These are phyloP conservation scores for Xanthoconium separans DNA, from an alignment of 1,284 basidiomycete genomes.

Conservation along the genomic window DNA sequence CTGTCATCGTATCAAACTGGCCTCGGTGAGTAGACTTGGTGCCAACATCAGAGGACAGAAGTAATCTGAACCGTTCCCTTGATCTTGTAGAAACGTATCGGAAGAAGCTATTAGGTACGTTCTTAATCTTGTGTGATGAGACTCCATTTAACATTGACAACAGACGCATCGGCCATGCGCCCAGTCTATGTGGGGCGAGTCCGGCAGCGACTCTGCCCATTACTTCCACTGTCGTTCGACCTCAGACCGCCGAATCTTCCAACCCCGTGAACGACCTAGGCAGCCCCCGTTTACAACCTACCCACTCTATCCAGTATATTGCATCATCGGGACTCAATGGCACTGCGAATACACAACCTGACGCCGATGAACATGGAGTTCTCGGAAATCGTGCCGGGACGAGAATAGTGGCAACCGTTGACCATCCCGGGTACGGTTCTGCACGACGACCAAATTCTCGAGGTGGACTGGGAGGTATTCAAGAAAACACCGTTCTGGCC, in stretches of 20 bases:
- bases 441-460: conserved; percentile 21
- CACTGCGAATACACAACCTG: conserved; percentile 11
- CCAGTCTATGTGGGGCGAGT: conserved; percentile 52
- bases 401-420: conserved; percentile 20
- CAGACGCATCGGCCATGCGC: conserved; percentile 70
- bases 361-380: conserved; percentile 29
- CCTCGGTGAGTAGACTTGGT: conserved; percentile 52
- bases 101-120: conserved; percentile 61
- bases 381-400: conserved; percentile 26
- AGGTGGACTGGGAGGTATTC: conserved; percentile 26
- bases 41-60: neutral
- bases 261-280: conserved; percentile 10
- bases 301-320: conserved; percentile 32
- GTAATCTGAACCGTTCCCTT: conserved; percentile 2
- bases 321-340: conserved; percentile 23
- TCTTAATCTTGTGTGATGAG: neutral
- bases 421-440: conserved; percentile 29
- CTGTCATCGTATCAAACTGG: conserved; percentile 80
- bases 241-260: conserved; percentile 22
- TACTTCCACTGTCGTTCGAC: conserved; percentile 22
- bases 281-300: conserved; percentile 9
- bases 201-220: conserved; percentile 28
- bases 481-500: conserved; percentile 13
- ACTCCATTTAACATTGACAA: neutral
- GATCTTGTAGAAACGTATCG: conserved; percentile 51